Evolutionary conservation across 2,329 filamentous ascomycete genomes (phyloP), one percentile per base, ranked within the genome.

Genomic region (Ilyonectria sp.): DNA sequence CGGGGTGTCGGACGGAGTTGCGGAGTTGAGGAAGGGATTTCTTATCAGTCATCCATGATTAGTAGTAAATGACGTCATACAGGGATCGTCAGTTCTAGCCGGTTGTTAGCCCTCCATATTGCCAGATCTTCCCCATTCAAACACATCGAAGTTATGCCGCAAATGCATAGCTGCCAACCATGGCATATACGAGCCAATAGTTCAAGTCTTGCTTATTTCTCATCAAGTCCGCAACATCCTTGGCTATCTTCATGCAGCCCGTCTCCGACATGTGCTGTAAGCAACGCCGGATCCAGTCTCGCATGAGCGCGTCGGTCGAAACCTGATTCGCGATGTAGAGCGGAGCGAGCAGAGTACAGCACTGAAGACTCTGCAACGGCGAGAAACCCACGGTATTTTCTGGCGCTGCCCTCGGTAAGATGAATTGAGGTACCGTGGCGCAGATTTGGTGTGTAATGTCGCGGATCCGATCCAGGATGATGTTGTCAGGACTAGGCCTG

Each of bases 91-190:
- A 33, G 8, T 11, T 33, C 11, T 33, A 33, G 8, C 31, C 8
- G 10, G 10, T 26, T 23, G 21, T 23, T 23, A 3, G 21, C 21
- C 21, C n/a, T n/a, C n/a, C n/a, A n/a, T n/a, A n/a, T n/a, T n/a
- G n/a, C n/a, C n/a, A n/a, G 21, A 21, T 21, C 21, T 21, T 21
- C 21, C 21, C 21, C 21, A 2, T 33, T 6, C 31, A 2, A 9
- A 33, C 31, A 9, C 7, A 15, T 43, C n/a, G n/a, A n/a, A n/a
- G n/a, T n/a, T 21, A 60, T 43, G 73, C 71, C 1, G 73, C 69
- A 52, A 75, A 72, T 1, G 75, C 75, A 56, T 76, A 77, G 23
- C 75, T 75, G 1, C 75, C 75, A 2, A 75, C 40, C 59, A 69
- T 72, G 3, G 71, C 69, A 52, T 74, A 77, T 1, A 77, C 68